These are phyloP conservation scores for Penicillium cosmopolitanum DNA, from an alignment of 495 filamentous ascomycete genomes.

Conservation along the genomic window DNA sequence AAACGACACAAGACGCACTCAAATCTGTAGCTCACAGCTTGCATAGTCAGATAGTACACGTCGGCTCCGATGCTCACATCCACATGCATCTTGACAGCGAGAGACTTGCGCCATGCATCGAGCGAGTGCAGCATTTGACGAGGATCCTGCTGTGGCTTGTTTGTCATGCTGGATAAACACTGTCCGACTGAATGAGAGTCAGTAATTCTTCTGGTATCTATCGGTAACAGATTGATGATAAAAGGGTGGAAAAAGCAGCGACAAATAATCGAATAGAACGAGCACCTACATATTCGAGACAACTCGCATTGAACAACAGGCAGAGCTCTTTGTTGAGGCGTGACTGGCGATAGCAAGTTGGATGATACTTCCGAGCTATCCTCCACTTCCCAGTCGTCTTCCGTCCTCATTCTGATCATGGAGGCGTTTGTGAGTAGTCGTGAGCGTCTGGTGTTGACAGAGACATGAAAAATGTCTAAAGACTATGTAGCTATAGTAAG, in stretches of 20 bases:
- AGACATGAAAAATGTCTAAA: constrained; percentile 5
- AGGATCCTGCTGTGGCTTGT: constrained; percentile 5
- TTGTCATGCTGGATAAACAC: neutral
- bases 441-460: constrained; percentile 5
- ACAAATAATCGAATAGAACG: neutral
- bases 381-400: constrained; percentile 1
- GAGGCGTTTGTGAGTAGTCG: neutral
- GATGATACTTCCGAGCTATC: constrained; percentile 3
- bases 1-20: constrained; percentile 5
- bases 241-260: neutral
- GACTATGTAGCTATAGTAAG: neutral
- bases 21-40: constrained; percentile 2
- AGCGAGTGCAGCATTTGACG: neutral
- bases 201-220: neutral
- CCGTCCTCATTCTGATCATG: neutral
- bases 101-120: constrained; percentile 3
- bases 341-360: neutral
- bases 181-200: constrained; percentile 1
- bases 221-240: neutral
- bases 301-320: neutral
- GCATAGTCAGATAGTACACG: neutral
- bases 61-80: neutral
- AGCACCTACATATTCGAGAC: constrained; percentile 3
- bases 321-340: constrained; percentile 1
- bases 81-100: constrained; percentile 1